Percentiles rank a stretch among this genome's conserved stretches.
Conservation (phyloP, 495 filamentous ascomycete species). For the Xeromyces bisporus region DNA sequence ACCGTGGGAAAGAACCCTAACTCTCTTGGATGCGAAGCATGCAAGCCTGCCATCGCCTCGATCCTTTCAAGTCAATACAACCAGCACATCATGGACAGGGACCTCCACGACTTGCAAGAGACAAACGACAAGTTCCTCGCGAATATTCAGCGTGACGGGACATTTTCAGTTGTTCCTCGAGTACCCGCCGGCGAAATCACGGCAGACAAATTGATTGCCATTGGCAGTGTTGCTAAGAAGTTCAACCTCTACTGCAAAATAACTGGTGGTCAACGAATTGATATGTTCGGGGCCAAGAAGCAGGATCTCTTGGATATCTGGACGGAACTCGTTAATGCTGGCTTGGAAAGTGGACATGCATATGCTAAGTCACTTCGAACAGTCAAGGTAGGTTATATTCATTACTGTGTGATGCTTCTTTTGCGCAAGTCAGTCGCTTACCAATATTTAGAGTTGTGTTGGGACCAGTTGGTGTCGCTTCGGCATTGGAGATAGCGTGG, state of each 20-base stretch:
- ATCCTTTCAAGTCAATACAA: constrained; percentile 82
- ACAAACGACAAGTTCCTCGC: constrained; percentile 90
- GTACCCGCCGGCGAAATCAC: constrained; percentile 84
- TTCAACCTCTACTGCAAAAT: constrained; percentile 89
- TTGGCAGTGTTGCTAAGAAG: constrained; percentile 78
- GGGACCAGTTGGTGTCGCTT: constrained; percentile 92
- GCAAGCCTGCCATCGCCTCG: constrained; percentile 74
- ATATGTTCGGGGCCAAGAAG: constrained; percentile 90
- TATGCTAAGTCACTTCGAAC: constrained; percentile 88
- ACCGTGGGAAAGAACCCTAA: constrained; percentile 56
- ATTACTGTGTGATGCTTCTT: not conserved
- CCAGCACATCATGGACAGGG: constrained; percentile 62
- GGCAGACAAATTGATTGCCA: constrained; percentile 72
- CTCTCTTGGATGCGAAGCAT: constrained; percentile 78
- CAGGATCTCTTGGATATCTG: constrained; percentile 85
- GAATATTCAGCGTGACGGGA: constrained; percentile 90
- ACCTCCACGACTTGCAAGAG: constrained; percentile 69
- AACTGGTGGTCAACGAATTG: constrained; percentile 86
- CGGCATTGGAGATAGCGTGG: constrained; percentile 90
- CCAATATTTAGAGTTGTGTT: constrained; percentile 48
- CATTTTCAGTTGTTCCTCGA: constrained; percentile 78
- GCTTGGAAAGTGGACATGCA: constrained; percentile 92
- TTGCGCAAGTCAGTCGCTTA: not conserved
- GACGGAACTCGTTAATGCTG: constrained; percentile 66
- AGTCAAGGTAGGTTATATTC: constrained; percentile 42